phyloP scores from a whole-genome alignment of 2,329 filamentous ascomycete genomes.

The Pseudogymnoascus sp. region DNA sequence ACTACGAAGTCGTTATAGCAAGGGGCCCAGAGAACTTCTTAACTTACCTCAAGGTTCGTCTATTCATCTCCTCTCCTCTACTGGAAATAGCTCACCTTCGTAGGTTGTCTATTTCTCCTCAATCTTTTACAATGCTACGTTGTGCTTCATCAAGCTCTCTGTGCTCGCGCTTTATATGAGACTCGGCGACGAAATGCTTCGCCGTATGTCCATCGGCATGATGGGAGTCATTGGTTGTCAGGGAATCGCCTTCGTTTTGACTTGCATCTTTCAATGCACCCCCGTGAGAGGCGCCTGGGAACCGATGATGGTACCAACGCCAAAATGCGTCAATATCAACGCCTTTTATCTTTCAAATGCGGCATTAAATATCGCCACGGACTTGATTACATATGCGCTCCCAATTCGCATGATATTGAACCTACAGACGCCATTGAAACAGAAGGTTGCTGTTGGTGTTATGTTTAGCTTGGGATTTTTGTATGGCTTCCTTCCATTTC shows the following conservation, averaged over 20 bases:
- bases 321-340: slow-evolving; percentile 36
- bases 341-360: slow-evolving; percentile 40
- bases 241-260: slow-evolving; percentile 34
- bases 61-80: not conserved
- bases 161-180: slow-evolving; percentile 38
- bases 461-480: slow-evolving; percentile 31
- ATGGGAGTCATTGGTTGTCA: slow-evolving; percentile 34
- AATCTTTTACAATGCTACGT: slow-evolving; percentile 11
- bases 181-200: slow-evolving; percentile 33
- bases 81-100: not conserved
- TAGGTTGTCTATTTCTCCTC: slow-evolving; percentile 12
- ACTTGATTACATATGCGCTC: slow-evolving; percentile 37
- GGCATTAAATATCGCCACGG: slow-evolving; percentile 38
- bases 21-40: not conserved
- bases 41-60: slow-evolving; percentile 3
- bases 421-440: slow-evolving; percentile 36
- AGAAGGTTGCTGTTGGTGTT: slow-evolving; percentile 35
- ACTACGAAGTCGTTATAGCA: not conserved
- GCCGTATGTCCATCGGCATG: slow-evolving; percentile 32
- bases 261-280: slow-evolving; percentile 36
- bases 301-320: slow-evolving; percentile 19
- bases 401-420: slow-evolving; percentile 36
- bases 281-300: slow-evolving; percentile 35
- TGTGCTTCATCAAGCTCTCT: slow-evolving; percentile 38
- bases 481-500: slow-evolving; percentile 7